A percentile compares a stretch with the other conserved stretches of the same genome.
Evolutionary conservation across 106 monocot genomes (phyloP).

Genomic region (Dendrobium chrysotoxum): DNA sequence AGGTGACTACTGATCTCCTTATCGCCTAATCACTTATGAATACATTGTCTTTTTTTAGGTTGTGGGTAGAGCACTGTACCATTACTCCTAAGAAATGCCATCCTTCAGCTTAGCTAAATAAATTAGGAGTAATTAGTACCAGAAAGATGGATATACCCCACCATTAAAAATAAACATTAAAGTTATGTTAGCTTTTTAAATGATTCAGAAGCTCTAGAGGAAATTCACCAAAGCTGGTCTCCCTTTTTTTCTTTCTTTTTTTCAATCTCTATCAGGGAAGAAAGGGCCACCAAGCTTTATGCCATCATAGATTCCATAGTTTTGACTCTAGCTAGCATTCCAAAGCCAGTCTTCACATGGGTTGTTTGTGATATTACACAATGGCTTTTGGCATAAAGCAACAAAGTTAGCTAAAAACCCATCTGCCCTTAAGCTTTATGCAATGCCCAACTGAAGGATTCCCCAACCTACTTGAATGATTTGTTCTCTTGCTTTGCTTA

Average conservation of each 20-base stretch:
- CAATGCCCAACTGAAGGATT: not conserved
- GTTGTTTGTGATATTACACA: constrained; percentile 1
- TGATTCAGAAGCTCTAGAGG: not conserved
- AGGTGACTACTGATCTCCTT: no score
- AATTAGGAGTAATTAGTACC: no score
- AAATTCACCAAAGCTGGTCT: not conserved
- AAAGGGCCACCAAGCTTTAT: no score
- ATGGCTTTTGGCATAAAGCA: not conserved
- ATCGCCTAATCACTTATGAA: no score
- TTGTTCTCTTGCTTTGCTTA: constrained; percentile 2
- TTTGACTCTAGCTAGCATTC: constrained; percentile 2
- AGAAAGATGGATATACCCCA: not conserved
- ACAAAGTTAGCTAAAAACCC: not conserved
- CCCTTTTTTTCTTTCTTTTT: not conserved
- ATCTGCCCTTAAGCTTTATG: not conserved
- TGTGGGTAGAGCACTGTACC: no score
- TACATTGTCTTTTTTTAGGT: no score
- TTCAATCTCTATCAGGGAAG: no score
- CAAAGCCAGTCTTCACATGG: constrained; percentile 1
- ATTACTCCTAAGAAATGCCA: no score
- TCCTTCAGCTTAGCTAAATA: no score
- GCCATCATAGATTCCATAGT: not conserved
- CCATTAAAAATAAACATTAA: not conserved
- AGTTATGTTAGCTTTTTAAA: not conserved
- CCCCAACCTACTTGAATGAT: constrained; percentile 4